Percentiles rank a stretch among this genome's conserved stretches.
Conservation (phyloP, 495 filamentous ascomycete species). For the Symbiotaphrina buchneri region DNA sequence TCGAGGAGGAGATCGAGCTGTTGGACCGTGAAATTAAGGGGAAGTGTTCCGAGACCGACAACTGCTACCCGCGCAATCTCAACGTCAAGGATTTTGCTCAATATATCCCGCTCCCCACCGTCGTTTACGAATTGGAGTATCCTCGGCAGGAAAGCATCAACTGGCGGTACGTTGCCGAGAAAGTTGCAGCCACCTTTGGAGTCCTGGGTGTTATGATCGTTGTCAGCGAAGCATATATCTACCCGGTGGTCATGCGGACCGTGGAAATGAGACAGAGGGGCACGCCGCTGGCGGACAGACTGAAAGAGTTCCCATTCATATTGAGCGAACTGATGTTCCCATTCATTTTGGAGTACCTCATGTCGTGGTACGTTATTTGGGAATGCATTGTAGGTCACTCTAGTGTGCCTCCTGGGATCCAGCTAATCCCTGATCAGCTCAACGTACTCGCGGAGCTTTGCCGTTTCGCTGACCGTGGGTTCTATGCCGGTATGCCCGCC, state of each 20-base stretch:
- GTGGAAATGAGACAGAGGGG: constrained; percentile 39
- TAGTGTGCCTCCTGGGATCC: neutral
- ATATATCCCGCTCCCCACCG: constrained; percentile 46
- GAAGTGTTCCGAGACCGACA: constrained; percentile 16
- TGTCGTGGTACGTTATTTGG: constrained; percentile 59
- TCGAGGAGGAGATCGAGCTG: constrained; percentile 38
- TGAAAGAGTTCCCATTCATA: constrained; percentile 45
- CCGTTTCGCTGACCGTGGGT: constrained; percentile 38
- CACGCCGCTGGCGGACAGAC: constrained; percentile 30
- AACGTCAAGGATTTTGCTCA: constrained; percentile 42
- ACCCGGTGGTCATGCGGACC: constrained; percentile 43
- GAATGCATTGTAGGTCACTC: constrained; percentile 30
- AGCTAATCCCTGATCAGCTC: constrained; percentile 14
- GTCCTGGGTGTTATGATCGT: constrained; percentile 38
- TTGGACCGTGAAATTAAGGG: constrained; percentile 38
- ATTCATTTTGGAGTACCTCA: constrained; percentile 51
- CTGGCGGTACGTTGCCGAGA: constrained; percentile 52
- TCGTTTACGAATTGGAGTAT: constrained; percentile 60
- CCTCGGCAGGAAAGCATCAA: constrained; percentile 43
- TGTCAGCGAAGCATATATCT: constrained; percentile 25
- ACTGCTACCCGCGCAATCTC: constrained; percentile 43
- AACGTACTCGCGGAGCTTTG: constrained; percentile 56
- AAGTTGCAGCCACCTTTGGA: constrained; percentile 41
- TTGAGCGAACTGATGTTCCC: constrained; percentile 49
- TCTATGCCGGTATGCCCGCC: constrained; percentile 3